A percentile compares a stretch with the other conserved stretches of the same genome.
Conservation (phyloP, 139 green algal genomes). For the Pycnococcus provasolii region DNA sequence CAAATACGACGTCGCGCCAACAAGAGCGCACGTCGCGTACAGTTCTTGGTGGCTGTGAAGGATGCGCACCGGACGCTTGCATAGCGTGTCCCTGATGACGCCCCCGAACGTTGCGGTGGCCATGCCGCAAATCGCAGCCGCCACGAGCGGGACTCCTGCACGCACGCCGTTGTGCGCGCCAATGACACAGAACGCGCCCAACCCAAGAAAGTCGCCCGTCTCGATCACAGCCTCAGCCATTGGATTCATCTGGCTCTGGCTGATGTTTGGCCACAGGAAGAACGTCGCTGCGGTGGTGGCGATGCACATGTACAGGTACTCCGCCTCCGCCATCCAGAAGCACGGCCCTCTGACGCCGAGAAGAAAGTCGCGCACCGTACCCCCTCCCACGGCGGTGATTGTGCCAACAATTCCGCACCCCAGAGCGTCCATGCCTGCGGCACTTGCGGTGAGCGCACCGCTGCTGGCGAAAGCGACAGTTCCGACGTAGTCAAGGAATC, state of each 20-base stretch:
- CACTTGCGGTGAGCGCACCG: constrained; percentile 10
- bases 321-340: constrained; percentile 29
- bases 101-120: constrained; percentile 29
- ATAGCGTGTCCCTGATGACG: constrained; percentile 20
- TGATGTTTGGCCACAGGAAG: constrained; percentile 8
- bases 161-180: constrained; percentile 22
- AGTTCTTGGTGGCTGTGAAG: constrained; percentile 21
- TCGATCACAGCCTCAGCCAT: constrained; percentile 13
- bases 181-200: constrained; percentile 26
- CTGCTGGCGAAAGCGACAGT: constrained; percentile 14
- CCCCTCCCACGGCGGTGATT: constrained; percentile 28
- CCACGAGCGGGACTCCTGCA: neutral
- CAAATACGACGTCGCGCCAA: constrained; percentile 8
- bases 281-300: constrained; percentile 14
- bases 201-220: constrained; percentile 11
- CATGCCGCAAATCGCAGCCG: constrained; percentile 15
- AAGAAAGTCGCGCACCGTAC: constrained; percentile 24
- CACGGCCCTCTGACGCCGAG: constrained; percentile 7
- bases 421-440: constrained; percentile 18
- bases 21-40: constrained; percentile 12
- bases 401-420: constrained; percentile 13
- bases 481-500: constrained; percentile 4
- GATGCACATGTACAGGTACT: constrained; percentile 22
- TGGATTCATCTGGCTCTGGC: neutral
- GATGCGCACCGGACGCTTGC: constrained; percentile 13